phyloP scores from a whole-genome alignment of 2,329 filamentous ascomycete genomes.

The Periglandula ipomoeae region DNA sequence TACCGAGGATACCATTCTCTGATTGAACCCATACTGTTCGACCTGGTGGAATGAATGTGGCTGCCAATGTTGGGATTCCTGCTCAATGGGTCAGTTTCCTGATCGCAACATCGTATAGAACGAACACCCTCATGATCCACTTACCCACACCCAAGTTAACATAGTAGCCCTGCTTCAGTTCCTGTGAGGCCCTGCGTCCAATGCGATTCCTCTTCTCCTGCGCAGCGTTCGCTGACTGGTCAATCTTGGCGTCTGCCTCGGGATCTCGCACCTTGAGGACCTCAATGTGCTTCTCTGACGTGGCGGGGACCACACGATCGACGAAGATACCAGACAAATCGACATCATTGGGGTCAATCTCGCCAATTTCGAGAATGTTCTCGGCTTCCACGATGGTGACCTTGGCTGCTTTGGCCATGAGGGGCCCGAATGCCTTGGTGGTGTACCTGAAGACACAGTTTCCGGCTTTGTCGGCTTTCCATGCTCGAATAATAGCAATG shows the following conservation, averaged over 20 bases:
- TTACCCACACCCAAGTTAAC: conserved; percentile 65
- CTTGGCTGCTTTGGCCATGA: conserved; percentile 75
- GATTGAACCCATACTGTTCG: conserved; percentile 75
- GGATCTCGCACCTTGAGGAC: conserved; percentile 49
- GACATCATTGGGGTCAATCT: conserved; percentile 63
- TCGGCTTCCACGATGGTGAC: conserved; percentile 79
- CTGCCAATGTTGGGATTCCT: conserved; percentile 79
- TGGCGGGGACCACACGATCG: conserved; percentile 69
- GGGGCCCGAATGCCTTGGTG: conserved; percentile 63
- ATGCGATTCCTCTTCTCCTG: conserved; percentile 59
- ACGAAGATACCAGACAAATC: conserved; percentile 78
- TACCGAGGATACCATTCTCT: conserved; percentile 78
- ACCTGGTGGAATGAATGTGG: conserved; percentile 59
- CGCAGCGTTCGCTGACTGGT: conserved; percentile 30
- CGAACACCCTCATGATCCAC: conserved; percentile 2
- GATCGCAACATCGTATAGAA: background rate
- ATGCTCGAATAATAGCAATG: conserved; percentile 67
- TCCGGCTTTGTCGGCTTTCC: conserved; percentile 66
- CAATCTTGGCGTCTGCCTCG: conserved; percentile 24
- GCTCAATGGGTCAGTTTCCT: background rate
- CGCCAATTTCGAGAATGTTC: conserved; percentile 67
- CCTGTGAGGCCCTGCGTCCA: conserved; percentile 66
- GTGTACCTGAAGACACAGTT: conserved; percentile 77
- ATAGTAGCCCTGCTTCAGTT: conserved; percentile 72
- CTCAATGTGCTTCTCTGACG: conserved; percentile 63